Base-by-base conservation (phyloP, 2,329 filamentous ascomycete species). In the Pezicula neosporulosa region DNA sequence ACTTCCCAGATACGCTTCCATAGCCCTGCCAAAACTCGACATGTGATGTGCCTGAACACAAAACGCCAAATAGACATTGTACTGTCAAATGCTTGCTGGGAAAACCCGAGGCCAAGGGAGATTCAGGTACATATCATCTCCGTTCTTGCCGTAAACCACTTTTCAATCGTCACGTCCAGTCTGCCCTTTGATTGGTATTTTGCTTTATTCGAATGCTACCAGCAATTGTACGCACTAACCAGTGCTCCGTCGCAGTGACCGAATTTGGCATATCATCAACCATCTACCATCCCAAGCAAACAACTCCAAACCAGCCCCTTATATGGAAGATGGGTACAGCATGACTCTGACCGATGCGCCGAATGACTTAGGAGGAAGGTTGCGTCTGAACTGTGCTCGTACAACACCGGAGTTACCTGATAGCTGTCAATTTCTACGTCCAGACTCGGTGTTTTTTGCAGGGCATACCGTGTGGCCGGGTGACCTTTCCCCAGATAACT, bases 401-500 rank as follows among this genome's bases (percentile, higher is more conserved):
- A 99, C 94, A 71, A 97, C 89, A 71, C 94, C 94, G 67, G 90
- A 96, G 88, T 97, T 97, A 75, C 94, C 90, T 94, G 49, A 39
- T 16, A 46, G 19, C 19, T 45, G 53, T 63, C 47, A 59, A 53
- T 53, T 30, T 28, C 12, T 16, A 38, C 41, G 44, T n/a, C 37
- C 16, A 1, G 36, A 38, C 12, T 33, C 33, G 9, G 18, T 16
- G 13, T 39, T 21, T 21, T 37, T 9, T 18, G 35, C 13, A 15
- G 44, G 49, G 74, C 77, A 68, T 89, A 93, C 89, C 93, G 80
- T 97, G 93, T 74, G 91, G 87, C 72, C 91, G 83, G 73, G 90
- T 96, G 74, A 97, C 87, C 83, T 96, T 97, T 82, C 93, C 93
- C 91, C 92, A 97, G 82, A 97, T 97, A 68, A 97, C 88, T 72